A percentile compares a stretch with the other conserved stretches of the same genome.
These are phyloP conservation scores for Ceratocystis papillata DNA, from an alignment of 2,329 filamentous ascomycete species.

Conservation along the genomic window DNA sequence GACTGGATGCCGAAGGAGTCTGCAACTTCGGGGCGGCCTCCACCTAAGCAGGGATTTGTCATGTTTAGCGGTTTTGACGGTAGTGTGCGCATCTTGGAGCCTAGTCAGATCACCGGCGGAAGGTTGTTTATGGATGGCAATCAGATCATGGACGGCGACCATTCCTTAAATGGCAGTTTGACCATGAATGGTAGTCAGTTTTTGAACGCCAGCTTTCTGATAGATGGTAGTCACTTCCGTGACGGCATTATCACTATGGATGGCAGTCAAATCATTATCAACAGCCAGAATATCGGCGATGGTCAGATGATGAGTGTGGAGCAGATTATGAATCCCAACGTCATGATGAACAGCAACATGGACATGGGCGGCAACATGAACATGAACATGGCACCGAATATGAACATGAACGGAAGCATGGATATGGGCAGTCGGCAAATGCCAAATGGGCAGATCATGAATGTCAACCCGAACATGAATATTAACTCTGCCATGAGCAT, in stretches of 20 bases:
- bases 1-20: slow-evolving; percentile 5
- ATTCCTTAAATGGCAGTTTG: background rate
- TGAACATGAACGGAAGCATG: background rate
- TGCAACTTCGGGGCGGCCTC: background rate
- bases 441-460: background rate
- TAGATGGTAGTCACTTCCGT: background rate
- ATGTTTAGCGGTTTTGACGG: slow-evolving; percentile 1
- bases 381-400: background rate
- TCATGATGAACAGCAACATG: slow-evolving; percentile 8
- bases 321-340: background rate
- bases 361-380: background rate
- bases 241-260: background rate
- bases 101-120: background rate
- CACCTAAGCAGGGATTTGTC: background rate
- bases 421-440: background rate
- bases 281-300: background rate
- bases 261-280: background rate
- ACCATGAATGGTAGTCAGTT: slow-evolving; percentile 4
- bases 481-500: slow-evolving; percentile 3
- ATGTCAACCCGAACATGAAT: slow-evolving; percentile 1
- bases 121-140: background rate
- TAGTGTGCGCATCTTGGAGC: background rate
- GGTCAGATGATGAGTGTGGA: background rate
- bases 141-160: background rate
- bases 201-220: background rate